Evolutionary conservation across 2,329 filamentous ascomycete genomes (phyloP), one percentile per base, ranked within the genome.

Genomic region (Colletotrichum sp.): DNA sequence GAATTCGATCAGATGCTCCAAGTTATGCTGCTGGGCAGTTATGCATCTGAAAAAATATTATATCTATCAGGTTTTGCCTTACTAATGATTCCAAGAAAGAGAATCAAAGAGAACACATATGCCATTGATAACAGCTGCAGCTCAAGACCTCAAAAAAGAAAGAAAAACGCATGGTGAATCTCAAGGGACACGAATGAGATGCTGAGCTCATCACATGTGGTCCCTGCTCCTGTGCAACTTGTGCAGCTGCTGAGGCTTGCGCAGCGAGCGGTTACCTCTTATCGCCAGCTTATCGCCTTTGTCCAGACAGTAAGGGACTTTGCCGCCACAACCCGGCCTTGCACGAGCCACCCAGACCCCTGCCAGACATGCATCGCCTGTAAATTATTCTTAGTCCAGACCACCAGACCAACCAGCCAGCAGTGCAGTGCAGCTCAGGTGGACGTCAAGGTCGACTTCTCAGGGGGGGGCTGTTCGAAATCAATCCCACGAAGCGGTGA

Each of bases 401-500:
- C 56, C 28, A 70, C 48, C 55, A 36, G 34, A 38, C 55, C 32
- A 60, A 9, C 32, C 55, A 38, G 34, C 28, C 48, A 34, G 43
- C 43, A 52, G 43, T 52, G 43, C 10, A 0, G 43, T n/a, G 36
- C 67, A 61, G 55, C 32, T 61, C 32, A 52, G 32, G 52, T 60
- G 72, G 58, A 66, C 48, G 32, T 71, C 67, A 65, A 75, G 72
- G 61, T 71, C 68, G 66, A 67, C 72, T 69, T 71, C 28, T 62
- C 62, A 71, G 73, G 73, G 66, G 66, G 71, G 52, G 32, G 43
- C n/a, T 58, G 55, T 58, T 72, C 36, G 60, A 60, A 26, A 65
- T 58, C 43, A 52, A 52, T 52, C 43, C 34, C 74, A 70, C 66
- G 66, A 76, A 75, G 74, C 71, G 66, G 74, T 76, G 74, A 76